These are phyloP conservation scores for Globisporangium okanoganense DNA, from an alignment of 352 stramenopile genomes.

Conservation along the genomic window DNA sequence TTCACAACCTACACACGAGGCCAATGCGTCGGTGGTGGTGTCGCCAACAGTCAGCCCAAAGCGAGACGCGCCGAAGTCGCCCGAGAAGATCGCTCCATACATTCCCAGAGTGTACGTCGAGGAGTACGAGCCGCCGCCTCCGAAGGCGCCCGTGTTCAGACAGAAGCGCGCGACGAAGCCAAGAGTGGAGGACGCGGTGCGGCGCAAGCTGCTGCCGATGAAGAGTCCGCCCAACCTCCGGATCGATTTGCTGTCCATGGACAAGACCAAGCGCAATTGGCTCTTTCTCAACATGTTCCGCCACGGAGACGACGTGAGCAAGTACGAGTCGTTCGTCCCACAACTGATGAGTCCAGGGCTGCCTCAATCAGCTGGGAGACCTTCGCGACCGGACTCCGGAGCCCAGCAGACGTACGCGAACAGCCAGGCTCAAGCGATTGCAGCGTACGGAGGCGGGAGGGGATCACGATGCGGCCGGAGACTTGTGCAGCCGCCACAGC, in stretches of 20 bases:
- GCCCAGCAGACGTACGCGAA: constrained; percentile 22
- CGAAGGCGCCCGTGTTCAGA: constrained; percentile 43
- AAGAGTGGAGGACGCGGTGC: constrained; percentile 16
- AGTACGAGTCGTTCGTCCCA: constrained; percentile 66
- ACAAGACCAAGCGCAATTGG: constrained; percentile 74
- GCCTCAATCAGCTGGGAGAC: not conserved
- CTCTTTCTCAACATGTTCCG: constrained; percentile 81
- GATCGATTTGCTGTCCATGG: constrained; percentile 44
- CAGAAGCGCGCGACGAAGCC: constrained; percentile 24
- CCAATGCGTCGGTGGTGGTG: not conserved
- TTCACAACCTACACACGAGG: not conserved
- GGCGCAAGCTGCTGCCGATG: constrained; percentile 40
- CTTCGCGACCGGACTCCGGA: constrained; percentile 9
- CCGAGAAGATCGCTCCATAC: constrained; percentile 2
- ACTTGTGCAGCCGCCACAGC: constrained; percentile 21
- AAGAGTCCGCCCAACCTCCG: constrained; percentile 46
- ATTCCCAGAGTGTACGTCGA: constrained; percentile 17
- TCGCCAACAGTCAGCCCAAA: not conserved
- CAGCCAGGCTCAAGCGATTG: not conserved
- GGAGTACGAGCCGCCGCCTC: constrained; percentile 26
- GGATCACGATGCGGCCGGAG: constrained; percentile 18
- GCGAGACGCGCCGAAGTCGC: not conserved
- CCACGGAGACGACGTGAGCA: constrained; percentile 52
- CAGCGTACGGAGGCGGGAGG: constrained; percentile 16
- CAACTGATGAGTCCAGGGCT: constrained; percentile 9